Conservation (phyloP, 352 stramenopile species). For the Globisporangium splendens region DNA sequence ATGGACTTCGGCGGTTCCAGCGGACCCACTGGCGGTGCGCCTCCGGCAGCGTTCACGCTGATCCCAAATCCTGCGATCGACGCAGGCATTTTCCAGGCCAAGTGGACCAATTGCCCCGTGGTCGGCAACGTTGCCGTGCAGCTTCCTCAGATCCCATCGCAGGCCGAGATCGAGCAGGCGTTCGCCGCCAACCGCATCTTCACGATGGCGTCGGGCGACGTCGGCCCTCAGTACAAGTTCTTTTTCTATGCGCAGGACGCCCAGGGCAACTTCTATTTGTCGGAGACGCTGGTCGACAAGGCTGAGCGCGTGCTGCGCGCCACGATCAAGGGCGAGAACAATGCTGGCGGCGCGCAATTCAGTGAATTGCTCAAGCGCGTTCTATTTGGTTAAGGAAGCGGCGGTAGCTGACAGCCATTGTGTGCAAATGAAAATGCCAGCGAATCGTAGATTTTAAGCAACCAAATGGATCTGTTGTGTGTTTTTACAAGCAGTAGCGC, state of each 20-base stretch:
- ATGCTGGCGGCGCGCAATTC: slow-evolving; percentile 54
- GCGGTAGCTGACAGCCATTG: no score
- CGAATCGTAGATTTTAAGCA: no score
- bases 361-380: slow-evolving; percentile 59
- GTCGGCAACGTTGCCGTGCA: slow-evolving; percentile 60
- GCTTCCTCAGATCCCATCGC: slow-evolving; percentile 48
- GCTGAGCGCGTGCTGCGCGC: slow-evolving; percentile 50
- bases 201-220: slow-evolving; percentile 79
- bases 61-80: slow-evolving; percentile 73
- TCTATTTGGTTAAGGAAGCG: slow-evolving; percentile 41
- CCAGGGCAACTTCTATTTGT: slow-evolving; percentile 55
- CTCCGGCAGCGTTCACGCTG: slow-evolving; percentile 37
- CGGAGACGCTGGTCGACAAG: slow-evolving; percentile 77
- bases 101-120: slow-evolving; percentile 69
- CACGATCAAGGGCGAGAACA: slow-evolving; percentile 74
- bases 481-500: no score
- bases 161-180: slow-evolving; percentile 62
- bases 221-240: slow-evolving; percentile 81
- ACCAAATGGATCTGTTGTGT: no score
- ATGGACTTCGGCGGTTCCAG: slow-evolving; percentile 63
- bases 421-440: background rate
- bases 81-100: slow-evolving; percentile 61
- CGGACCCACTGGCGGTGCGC: slow-evolving; percentile 12
- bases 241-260: slow-evolving; percentile 83
- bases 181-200: slow-evolving; percentile 56